Evolutionary conservation across 1,284 basidiomycete genomes (phyloP), one percentile per base, ranked within the genome.

Genomic region (Coniophora puteana): DNA sequence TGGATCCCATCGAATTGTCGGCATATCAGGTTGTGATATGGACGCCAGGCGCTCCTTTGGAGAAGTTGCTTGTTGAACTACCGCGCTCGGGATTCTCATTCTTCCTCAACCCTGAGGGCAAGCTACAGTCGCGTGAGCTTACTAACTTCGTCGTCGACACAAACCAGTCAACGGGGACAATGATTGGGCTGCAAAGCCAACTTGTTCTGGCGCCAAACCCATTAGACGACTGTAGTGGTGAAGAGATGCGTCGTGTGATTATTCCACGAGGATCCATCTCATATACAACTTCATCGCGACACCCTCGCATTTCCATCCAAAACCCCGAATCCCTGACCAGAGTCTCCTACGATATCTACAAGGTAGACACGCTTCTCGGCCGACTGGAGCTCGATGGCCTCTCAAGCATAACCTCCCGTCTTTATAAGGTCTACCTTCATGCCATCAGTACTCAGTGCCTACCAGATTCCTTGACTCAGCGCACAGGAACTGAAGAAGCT

Each of bases 401-500:
- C 20, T 44, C 43, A 24, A 61, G 55, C 12, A 44, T 70, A 30
- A 53, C 53, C 1, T 64, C 58, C 46, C 59, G 58, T 35, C 47
- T 72, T 3, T 74, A 64, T 46, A 62, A 59, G 33, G 57, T 65
- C 1, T 69, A 71, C 36, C 57, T 78, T 11, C 76, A 78, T 34
- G 69, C 70, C 3, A 36, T 71, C 5, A 65, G 64, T 22, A 55
- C 65, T 24, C 55, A 62, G 38, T 62, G 61, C 22, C 57, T 71
- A 5, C 57, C 62, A 4, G 76, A 78, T 50, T 69, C 69, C 1
- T 53, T 79, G 7, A 71, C 68, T 0, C 51, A 62, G 8, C 64
- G 57, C 24, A 68, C 66, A 1, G 75, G 76, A 4, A 68, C 64
- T 2, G 66, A 74, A 38, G 66, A 74, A 38, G 74, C 72, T 1